Base-by-base conservation (phyloP, 2,329 filamentous ascomycete species). In the Emmonsiellopsis sp. region DNA sequence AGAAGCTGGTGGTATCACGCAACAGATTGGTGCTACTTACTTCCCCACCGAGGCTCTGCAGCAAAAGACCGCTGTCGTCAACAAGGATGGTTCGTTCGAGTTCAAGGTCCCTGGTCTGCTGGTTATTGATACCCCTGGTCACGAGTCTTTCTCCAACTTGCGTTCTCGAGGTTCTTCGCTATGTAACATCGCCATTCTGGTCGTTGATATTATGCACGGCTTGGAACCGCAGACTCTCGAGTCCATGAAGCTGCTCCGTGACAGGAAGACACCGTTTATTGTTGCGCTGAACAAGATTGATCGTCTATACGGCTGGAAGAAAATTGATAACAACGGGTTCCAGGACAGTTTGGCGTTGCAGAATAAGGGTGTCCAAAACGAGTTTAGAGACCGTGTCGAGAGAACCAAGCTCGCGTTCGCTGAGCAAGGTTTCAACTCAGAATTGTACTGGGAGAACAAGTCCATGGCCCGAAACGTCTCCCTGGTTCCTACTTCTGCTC, bases 201-300 rank as follows among this genome's bases (percentile, higher is more conserved):
- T 98, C 42, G 92, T 98, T 62, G 93, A 98, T 77, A 98, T 98
- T 66, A 97, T 98, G 93, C 93, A 98, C 81, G 94, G 94, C 68
- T 82, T 98, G 46, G 93, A 98, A 73, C 92, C 86, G 15, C 93
- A 98, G 73, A 98, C 93, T 13, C 79, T 97, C 34, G 94, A 98
- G 74, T 98, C 93, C 1, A 97, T 98, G 89, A 87, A 84, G 62
- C 77, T 98, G 59, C 83, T 98, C 51, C 83, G 92, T 66, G 92
- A 96, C 65, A 83, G 89, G 64, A 94, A 93, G 75, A 98, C 93
- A 20, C 93, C 93, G 5, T 98, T 98, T 76, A 95, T 98, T 62
- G 94, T 98, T 41, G 94, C 94, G 1, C 79, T 98, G 67, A 98
- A 98, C 85, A 98, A 98, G 79, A 97, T 98, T 62, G 93, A 98